Percentiles rank a stretch among this genome's conserved stretches.
Conservation (phyloP, 257 asterid genomes). For the Fraxinus excelsior region DNA sequence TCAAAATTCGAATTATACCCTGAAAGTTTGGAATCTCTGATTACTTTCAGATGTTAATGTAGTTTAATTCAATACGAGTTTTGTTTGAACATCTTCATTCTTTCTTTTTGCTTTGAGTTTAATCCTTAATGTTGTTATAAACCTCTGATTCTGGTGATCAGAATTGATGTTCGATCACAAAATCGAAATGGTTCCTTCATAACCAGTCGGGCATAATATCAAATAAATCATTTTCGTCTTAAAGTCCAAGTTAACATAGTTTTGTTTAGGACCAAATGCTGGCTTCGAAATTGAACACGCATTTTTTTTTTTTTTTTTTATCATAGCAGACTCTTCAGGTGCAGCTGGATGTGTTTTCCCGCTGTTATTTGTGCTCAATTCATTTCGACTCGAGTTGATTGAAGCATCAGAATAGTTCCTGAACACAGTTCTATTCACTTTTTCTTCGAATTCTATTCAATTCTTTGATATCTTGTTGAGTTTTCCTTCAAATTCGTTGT, state of each 20-base stretch:
- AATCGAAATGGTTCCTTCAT: not conserved
- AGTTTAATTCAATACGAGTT: constrained; percentile 35
- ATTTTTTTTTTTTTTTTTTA: not conserved
- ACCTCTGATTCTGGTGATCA: constrained; percentile 11
- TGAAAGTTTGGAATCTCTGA: constrained; percentile 66
- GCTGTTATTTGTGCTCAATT: not conserved
- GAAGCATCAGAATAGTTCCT: too few relatives aligned
- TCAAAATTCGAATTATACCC: constrained; percentile 14
- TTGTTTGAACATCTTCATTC: constrained; percentile 16
- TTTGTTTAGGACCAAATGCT: not conserved
- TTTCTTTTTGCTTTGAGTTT: not conserved
- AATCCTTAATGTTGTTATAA: constrained; percentile 21
- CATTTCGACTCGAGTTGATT: not conserved
- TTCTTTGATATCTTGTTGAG: constrained; percentile 13
- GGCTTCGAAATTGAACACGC: too few relatives aligned
- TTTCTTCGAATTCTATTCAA: constrained; percentile 23
- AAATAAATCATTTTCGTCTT: constrained; percentile 10
- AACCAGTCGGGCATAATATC: constrained; percentile 3
- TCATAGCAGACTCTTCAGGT: not conserved
- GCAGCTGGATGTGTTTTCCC: constrained; percentile 15
- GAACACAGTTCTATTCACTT: not conserved
- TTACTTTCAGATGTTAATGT: constrained; percentile 43
- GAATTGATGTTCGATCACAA: not conserved
- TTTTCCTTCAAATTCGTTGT: not conserved
- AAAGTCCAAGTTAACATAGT: constrained; percentile 3